Percentiles rank a stretch among this genome's conserved stretches.
Evolutionary conservation across 805 yeast genomes (phyloP).

Genomic region (Limtongozyma cylindracea): DNA sequence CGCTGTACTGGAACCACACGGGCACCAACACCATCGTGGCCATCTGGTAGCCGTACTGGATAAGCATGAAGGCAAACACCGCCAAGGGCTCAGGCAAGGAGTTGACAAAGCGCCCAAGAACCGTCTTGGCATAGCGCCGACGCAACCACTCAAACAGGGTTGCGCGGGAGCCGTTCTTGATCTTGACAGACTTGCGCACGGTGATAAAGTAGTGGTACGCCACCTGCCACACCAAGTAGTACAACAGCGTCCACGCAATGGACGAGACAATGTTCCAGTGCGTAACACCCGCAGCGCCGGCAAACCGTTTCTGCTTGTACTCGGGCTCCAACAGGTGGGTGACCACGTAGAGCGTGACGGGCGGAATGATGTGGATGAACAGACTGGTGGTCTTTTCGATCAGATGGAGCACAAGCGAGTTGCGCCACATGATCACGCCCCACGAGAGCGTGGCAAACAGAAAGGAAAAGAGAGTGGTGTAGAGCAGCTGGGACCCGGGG

Average conservation of each 20-base stretch:
- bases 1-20: conserved; percentile 53
- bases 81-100: conserved; percentile 67
- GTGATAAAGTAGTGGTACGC: conserved; percentile 84
- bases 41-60: conserved; percentile 74
- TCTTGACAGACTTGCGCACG: conserved; percentile 49
- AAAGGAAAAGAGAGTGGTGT: conserved; percentile 65
- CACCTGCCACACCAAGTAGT: conserved; percentile 78
- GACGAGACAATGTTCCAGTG: conserved; percentile 53
- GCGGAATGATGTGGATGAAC: conserved; percentile 80
- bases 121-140: conserved; percentile 34
- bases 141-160: conserved; percentile 77
- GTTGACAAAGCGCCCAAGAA: conserved; percentile 57
- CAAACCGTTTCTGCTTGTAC: conserved; percentile 35
- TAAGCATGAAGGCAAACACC: conserved; percentile 61
- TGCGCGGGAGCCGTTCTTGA: conserved; percentile 60
- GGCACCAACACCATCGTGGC: conserved; percentile 78
- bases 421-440: conserved; percentile 92
- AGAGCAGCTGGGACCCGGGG: conserved; percentile 49
- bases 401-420: conserved; percentile 75
- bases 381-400: conserved; percentile 83
- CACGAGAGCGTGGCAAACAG: conserved; percentile 76
- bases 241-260: conserved; percentile 51
- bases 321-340: conserved; percentile 46
- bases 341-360: conserved; percentile 64
- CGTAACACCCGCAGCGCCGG: conserved; percentile 44